phyloP scores from a whole-genome alignment of 352 stramenopile genomes.

The Globisporangium okanoganense region DNA sequence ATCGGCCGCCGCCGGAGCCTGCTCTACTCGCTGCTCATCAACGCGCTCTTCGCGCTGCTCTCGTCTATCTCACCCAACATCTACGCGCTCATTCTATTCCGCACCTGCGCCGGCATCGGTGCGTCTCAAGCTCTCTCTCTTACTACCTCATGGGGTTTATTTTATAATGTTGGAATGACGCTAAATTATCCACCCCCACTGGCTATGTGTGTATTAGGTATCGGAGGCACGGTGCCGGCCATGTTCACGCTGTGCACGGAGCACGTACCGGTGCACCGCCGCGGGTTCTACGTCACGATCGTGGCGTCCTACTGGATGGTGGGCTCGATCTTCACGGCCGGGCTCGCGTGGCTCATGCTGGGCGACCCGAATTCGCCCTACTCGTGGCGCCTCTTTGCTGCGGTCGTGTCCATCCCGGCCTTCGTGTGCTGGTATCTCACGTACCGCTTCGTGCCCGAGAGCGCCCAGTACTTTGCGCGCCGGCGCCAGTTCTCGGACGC shows the following conservation, averaged over 20 bases:
- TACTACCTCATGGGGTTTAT: too few species aligned
- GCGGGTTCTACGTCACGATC: conserved; percentile 83
- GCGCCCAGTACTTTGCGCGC: conserved; percentile 62
- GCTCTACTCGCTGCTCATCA: conserved; percentile 76
- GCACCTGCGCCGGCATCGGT: conserved; percentile 63
- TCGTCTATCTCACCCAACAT: conserved; percentile 69
- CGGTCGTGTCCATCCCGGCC: conserved; percentile 61
- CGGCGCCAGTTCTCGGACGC: conserved; percentile 46
- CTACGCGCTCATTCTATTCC: conserved; percentile 56
- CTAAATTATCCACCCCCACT: not conserved
- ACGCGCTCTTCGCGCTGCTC: conserved; percentile 69
- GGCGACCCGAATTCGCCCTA: conserved; percentile 31
- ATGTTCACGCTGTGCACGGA: conserved; percentile 88
- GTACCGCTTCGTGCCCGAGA: conserved; percentile 78
- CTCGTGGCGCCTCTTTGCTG: conserved; percentile 78
- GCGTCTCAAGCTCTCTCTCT: not conserved
- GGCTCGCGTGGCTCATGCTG: conserved; percentile 79
- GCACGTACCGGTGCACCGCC: conserved; percentile 68
- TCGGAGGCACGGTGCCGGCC: conserved; percentile 82
- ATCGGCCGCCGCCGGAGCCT: conserved; percentile 73
- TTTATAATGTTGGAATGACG: too few species aligned
- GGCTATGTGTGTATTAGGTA: conserved; percentile 33
- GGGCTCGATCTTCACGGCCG: conserved; percentile 82
- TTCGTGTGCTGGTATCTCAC: conserved; percentile 66
- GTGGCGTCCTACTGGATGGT: conserved; percentile 91